Evolutionary conservation across 164 flowering plant species (phyloP).

Genomic region (Paratinospora sagittata): DNA sequence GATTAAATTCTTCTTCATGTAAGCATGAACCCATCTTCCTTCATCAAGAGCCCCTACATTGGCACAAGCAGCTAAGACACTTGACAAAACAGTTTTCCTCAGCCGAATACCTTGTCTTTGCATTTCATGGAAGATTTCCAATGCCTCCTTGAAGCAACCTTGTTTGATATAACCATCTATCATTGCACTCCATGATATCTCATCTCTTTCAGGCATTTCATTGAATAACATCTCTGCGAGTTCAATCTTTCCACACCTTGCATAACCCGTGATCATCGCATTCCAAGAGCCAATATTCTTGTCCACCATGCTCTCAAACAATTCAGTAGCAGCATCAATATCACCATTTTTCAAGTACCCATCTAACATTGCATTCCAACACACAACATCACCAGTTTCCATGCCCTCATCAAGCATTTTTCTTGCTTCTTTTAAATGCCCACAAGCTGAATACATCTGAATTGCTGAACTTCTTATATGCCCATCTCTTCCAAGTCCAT

Average conservation of each 20-base stretch:
- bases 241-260: slow-evolving; percentile 31
- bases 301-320: slow-evolving; percentile 32
- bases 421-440: slow-evolving; percentile 28
- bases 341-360: slow-evolving; percentile 43
- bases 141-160: slow-evolving; percentile 36
- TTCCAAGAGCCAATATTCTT: slow-evolving; percentile 43
- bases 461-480: slow-evolving; percentile 43
- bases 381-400: slow-evolving; percentile 33
- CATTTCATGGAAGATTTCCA: slow-evolving; percentile 41
- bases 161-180: slow-evolving; percentile 42
- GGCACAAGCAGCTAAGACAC: slow-evolving; percentile 41
- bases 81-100: slow-evolving; percentile 26
- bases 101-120: slow-evolving; percentile 26
- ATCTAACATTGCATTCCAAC: slow-evolving; percentile 53
- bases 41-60: slow-evolving; percentile 42
- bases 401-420: slow-evolving; percentile 25
- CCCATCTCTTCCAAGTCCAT: slow-evolving; percentile 32
- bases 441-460: slow-evolving; percentile 41
- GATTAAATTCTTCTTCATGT: slow-evolving; percentile 22
- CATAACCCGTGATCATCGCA: slow-evolving; percentile 43
- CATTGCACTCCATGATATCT: slow-evolving; percentile 62
- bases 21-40: slow-evolving; percentile 41
- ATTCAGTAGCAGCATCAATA: slow-evolving; percentile 27
- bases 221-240: slow-evolving; percentile 33
- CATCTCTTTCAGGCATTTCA: slow-evolving; percentile 40